phyloP scores from a whole-genome alignment of 1,139 yeast genomes.

The Zhuliangozyma blackwelliae region DNA sequence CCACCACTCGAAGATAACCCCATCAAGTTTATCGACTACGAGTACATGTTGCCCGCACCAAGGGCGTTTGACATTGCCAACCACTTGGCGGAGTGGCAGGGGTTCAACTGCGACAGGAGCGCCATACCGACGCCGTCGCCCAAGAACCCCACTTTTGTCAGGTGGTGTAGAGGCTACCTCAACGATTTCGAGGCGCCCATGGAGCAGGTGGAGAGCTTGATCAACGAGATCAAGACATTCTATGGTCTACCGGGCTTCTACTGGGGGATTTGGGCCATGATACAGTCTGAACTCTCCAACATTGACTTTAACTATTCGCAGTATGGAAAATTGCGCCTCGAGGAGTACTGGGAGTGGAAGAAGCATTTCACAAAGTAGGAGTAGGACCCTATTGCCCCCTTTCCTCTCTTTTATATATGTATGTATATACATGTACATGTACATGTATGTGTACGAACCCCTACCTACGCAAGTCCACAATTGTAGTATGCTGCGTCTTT shows the following conservation, averaged over 20 bases:
- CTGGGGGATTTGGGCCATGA: conserved; percentile 85
- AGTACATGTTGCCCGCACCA: conserved; percentile 77
- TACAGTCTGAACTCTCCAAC: conserved; percentile 65
- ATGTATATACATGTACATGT: neutral
- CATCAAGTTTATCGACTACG: conserved; percentile 72
- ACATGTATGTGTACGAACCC: neutral
- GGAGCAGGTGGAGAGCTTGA: conserved; percentile 28
- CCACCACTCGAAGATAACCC: conserved; percentile 37
- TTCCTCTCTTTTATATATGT: too few relatives aligned
- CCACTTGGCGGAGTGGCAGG: conserved; percentile 86
- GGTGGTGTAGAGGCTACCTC: conserved; percentile 53
- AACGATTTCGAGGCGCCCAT: conserved; percentile 24
- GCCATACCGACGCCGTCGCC: conserved; percentile 53
- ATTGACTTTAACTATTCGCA: conserved; percentile 70
- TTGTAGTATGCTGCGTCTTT: conserved; percentile 65
- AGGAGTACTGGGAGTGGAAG: conserved; percentile 74
- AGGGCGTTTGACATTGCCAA: conserved; percentile 83
- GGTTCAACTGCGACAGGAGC: conserved; percentile 63
- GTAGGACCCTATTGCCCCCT: neutral
- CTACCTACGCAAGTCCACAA: conserved; percentile 61
- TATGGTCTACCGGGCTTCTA: conserved; percentile 82
- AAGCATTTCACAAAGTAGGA: conserved; percentile 10
- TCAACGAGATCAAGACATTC: conserved; percentile 54
- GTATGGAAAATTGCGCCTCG: conserved; percentile 56
- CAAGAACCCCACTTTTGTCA: conserved; percentile 42